Conservation (phyloP, 257 asterid genomes). For the Nicotiana attenuata region DNA sequence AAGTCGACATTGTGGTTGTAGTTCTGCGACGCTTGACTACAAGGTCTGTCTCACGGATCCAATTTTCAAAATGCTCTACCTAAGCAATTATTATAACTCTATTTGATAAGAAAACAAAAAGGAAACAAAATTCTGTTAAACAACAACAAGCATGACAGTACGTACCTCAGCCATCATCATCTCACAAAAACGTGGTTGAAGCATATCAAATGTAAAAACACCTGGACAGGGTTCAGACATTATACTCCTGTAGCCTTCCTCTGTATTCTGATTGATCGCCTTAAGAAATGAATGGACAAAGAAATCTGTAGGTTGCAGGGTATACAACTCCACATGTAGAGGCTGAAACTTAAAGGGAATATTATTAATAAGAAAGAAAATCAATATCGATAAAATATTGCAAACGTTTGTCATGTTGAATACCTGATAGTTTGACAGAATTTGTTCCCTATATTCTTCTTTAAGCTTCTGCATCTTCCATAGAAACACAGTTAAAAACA, state of each 20-base stretch:
- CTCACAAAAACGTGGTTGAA: slow-evolving; percentile 81
- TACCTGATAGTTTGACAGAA: no score
- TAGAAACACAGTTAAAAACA: no score
- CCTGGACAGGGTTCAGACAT: slow-evolving; percentile 84
- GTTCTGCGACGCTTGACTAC: slow-evolving; percentile 91
- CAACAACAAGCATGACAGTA: not conserved
- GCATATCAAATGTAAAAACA: slow-evolving; percentile 73
- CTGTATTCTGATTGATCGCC: slow-evolving; percentile 65
- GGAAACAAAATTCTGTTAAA: not conserved
- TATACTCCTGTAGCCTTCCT: slow-evolving; percentile 63
- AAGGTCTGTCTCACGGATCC: slow-evolving; percentile 94
- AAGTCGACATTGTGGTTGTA: slow-evolving; percentile 76
- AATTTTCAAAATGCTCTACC: slow-evolving; percentile 91
- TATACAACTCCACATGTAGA: slow-evolving; percentile 55
- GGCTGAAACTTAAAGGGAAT: slow-evolving; percentile 43
- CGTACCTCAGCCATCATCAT: slow-evolving; percentile 79
- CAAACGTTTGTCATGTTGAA: no score
- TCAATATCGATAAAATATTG: no score
- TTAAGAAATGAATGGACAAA: slow-evolving; percentile 37
- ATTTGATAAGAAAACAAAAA: not conserved
- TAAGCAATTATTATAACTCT: slow-evolving; percentile 12
- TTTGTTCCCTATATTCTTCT: no score
- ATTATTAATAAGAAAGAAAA: not conserved
- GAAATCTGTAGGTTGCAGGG: no score
- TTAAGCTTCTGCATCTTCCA: no score